Conservation (phyloP, 495 filamentous ascomycete genomes). For the Penicillium roqueforti region DNA sequence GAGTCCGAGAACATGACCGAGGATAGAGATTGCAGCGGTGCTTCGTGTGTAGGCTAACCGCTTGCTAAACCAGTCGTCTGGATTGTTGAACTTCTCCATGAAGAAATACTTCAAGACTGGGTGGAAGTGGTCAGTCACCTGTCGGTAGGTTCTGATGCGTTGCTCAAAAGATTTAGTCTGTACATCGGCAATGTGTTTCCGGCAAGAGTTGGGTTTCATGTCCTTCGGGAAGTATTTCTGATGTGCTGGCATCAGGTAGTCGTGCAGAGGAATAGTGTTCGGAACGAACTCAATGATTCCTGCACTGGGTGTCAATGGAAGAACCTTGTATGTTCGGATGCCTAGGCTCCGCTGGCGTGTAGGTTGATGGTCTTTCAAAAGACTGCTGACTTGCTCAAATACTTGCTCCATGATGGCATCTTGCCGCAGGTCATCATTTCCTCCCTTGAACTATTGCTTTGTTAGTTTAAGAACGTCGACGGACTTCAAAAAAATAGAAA, state of each 20-base stretch:
- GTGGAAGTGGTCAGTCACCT: conserved; percentile 73
- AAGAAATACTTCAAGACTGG: conserved; percentile 98
- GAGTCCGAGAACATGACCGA: conserved; percentile 90
- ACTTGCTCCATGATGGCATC: conserved; percentile 99
- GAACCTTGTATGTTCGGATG: conserved; percentile 92
- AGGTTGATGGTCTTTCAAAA: conserved; percentile 76
- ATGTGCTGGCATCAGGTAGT: conserved; percentile 88
- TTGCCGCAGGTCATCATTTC: conserved; percentile 94
- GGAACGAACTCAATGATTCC: conserved; percentile 98
- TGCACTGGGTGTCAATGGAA: conserved; percentile 75
- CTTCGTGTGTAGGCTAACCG: conserved; percentile 86
- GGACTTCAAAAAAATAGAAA: not conserved
- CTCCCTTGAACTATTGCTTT: conserved; percentile 69
- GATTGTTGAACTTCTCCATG: conserved; percentile 88
- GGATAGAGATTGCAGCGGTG: conserved; percentile 90
- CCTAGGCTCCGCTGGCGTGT: conserved; percentile 84
- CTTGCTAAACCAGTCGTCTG: conserved; percentile 90
- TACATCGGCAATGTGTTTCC: conserved; percentile 70
- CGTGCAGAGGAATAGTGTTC: conserved; percentile 84
- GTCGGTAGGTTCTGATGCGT: conserved; percentile 69
- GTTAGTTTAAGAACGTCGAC: conserved; percentile 3
- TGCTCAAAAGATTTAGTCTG: conserved; percentile 61
- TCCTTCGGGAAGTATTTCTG: conserved; percentile 81
- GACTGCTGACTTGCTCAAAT: conserved; percentile 88
- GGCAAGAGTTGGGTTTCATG: conserved; percentile 65